These are phyloP conservation scores for Aspergillus fijiensis DNA, from an alignment of 2,329 filamentous ascomycete species.

Conservation along the genomic window DNA sequence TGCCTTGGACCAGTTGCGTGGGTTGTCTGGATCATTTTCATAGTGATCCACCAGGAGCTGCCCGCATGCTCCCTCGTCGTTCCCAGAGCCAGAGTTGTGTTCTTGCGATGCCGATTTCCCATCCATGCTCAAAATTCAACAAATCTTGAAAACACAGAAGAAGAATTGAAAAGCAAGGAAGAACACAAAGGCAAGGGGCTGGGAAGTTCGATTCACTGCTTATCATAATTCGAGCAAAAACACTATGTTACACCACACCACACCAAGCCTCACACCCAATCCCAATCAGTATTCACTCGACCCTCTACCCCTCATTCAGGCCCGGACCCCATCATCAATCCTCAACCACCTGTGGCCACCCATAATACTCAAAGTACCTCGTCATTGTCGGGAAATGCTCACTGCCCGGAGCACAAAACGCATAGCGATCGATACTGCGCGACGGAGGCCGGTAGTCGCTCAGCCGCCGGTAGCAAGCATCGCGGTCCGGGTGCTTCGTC, in stretches of 20 bases:
- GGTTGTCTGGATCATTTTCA: background rate
- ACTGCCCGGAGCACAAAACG: constrained; percentile 1
- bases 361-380: constrained; percentile 7
- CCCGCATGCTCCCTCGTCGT: background rate
- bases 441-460: background rate
- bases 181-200: background rate
- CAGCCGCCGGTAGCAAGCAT: constrained; percentile 7
- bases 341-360: background rate
- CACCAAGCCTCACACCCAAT: background rate
- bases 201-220: background rate
- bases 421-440: constrained; percentile 6
- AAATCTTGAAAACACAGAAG: too few relatives aligned
- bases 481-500: constrained; percentile 5
- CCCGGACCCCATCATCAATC: constrained; percentile 4
- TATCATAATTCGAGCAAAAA: background rate
- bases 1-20: background rate
- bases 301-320: background rate
- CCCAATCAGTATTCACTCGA: background rate
- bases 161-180: too few relatives aligned
- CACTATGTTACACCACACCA: background rate
- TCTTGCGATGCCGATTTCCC: background rate
- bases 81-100: background rate
- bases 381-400: constrained; percentile 2
- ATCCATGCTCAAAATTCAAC: background rate
- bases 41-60: background rate